Percentiles rank a stretch among this genome's conserved stretches.
Evolutionary conservation across 352 stramenopile genomes (phyloP).

Genomic region (Phytophthora capsici): DNA sequence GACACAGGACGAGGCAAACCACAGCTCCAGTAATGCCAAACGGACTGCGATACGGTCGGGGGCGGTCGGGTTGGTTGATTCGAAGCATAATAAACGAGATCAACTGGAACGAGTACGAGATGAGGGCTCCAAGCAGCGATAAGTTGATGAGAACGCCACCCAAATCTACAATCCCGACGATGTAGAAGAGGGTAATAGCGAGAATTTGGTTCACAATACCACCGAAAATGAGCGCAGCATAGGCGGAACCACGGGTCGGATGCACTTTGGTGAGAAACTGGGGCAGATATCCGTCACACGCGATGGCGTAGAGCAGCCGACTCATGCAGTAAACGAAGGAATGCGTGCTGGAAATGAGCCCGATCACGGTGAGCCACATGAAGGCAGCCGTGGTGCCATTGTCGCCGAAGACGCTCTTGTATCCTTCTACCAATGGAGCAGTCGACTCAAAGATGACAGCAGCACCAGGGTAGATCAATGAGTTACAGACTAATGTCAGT

Average conservation of each 20-base stretch:
- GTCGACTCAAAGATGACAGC: constrained; percentile 39
- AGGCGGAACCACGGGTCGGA: constrained; percentile 49
- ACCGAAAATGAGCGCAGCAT: constrained; percentile 55
- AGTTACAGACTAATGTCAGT: constrained; percentile 64
- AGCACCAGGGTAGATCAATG: constrained; percentile 57
- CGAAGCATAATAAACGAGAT: constrained; percentile 67
- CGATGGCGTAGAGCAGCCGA: constrained; percentile 65
- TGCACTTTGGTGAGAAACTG: constrained; percentile 61
- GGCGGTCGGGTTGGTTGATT: constrained; percentile 50
- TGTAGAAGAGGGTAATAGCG: constrained; percentile 61
- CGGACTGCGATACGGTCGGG: constrained; percentile 59
- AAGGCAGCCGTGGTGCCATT: constrained; percentile 63
- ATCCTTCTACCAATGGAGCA: constrained; percentile 61
- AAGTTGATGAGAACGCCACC: constrained; percentile 75
- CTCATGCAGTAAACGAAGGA: constrained; percentile 83
- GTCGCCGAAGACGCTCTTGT: constrained; percentile 79
- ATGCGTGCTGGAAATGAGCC: constrained; percentile 64
- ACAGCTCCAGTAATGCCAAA: constrained; percentile 62
- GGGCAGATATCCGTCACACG: constrained; percentile 64
- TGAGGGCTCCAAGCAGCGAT: constrained; percentile 58
- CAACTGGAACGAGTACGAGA: constrained; percentile 76
- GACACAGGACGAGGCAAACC: constrained; percentile 55
- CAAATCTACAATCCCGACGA: constrained; percentile 63
- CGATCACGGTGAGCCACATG: constrained; percentile 70
- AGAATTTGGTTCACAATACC: constrained; percentile 45